Evolutionary conservation across 2,329 filamentous ascomycete species (phyloP).

Genomic region (Cladosporium halotolerans): DNA sequence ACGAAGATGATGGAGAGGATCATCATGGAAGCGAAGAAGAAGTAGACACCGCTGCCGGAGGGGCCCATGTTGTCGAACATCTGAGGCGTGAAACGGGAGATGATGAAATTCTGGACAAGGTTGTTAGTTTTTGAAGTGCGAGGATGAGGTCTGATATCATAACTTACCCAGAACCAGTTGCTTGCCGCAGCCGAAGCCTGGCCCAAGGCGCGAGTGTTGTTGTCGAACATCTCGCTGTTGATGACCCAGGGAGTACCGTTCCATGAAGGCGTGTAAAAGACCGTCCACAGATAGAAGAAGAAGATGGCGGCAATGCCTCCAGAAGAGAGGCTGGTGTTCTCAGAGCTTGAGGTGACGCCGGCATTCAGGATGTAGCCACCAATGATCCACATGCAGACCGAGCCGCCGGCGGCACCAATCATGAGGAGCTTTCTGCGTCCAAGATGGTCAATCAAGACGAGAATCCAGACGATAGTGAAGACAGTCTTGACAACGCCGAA

Average conservation of each 20-base stretch:
- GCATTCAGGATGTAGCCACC: constrained; percentile 49
- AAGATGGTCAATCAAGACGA: constrained; percentile 61
- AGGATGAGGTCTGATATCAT: not conserved
- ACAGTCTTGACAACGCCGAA: constrained; percentile 71
- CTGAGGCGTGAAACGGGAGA: constrained; percentile 60
- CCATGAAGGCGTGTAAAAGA: constrained; percentile 55
- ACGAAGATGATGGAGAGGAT: constrained; percentile 40
- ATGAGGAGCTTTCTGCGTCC: constrained; percentile 60
- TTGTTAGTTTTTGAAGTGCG: not conserved
- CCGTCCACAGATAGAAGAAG: constrained; percentile 71
- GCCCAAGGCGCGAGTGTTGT: constrained; percentile 61
- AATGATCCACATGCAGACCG: constrained; percentile 59
- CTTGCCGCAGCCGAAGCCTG: constrained; percentile 65
- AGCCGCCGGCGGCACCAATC: constrained; percentile 57
- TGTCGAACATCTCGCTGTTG: constrained; percentile 68
- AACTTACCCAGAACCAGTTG: constrained; percentile 58
- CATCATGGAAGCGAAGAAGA: constrained; percentile 46
- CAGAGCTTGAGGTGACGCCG: constrained; percentile 16
- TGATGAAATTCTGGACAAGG: constrained; percentile 66
- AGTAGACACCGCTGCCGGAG: constrained; percentile 34
- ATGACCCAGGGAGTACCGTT: constrained; percentile 45
- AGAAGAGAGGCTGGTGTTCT: constrained; percentile 31
- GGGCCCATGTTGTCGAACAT: constrained; percentile 47
- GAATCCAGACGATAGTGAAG: constrained; percentile 62
- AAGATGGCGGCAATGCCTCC: constrained; percentile 58